Conservation (phyloP, 129 eudicot genomes). For the Flaveria robusta region DNA sequence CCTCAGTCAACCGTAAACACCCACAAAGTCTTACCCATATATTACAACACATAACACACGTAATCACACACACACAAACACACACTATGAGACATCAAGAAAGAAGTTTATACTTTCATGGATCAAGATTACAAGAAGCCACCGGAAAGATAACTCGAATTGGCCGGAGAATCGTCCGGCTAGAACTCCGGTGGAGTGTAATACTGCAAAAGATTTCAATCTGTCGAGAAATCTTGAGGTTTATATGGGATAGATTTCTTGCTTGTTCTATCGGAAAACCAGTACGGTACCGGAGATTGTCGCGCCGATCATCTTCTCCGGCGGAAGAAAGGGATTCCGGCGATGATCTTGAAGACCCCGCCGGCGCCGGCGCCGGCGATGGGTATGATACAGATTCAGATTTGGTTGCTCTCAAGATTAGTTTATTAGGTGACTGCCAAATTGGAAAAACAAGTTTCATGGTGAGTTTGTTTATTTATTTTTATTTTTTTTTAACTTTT, state of each 20-base stretch:
- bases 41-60: conserved; percentile 20
- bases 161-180: conserved; percentile 59
- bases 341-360: conserved; percentile 30
- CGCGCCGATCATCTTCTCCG: conserved; percentile 43
- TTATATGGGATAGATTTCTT: conserved; percentile 63
- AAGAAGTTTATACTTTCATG: conserved; percentile 40
- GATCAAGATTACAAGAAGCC: conserved; percentile 48
- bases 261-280: conserved; percentile 56
- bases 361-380: conserved; percentile 21
- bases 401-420: conserved; percentile 74
- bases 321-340: conserved; percentile 27
- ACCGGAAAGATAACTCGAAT: conserved; percentile 68
- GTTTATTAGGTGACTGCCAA: conserved; percentile 65
- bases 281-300: conserved; percentile 51
- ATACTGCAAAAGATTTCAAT: conserved; percentile 40
- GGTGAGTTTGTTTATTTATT: conserved; percentile 43
- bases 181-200: conserved; percentile 52
- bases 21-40: conserved; percentile 31
- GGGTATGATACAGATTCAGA: conserved; percentile 70
- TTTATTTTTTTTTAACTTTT: neutral
- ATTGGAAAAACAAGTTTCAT: conserved; percentile 83
- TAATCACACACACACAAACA: conserved; percentile 14
- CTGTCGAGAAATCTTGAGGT: conserved; percentile 49
- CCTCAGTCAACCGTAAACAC: conserved; percentile 51
- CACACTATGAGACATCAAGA: conserved; percentile 45